Evolutionary conservation across 495 filamentous ascomycete species (phyloP).

Genomic region (Aspergillus indologenus): DNA sequence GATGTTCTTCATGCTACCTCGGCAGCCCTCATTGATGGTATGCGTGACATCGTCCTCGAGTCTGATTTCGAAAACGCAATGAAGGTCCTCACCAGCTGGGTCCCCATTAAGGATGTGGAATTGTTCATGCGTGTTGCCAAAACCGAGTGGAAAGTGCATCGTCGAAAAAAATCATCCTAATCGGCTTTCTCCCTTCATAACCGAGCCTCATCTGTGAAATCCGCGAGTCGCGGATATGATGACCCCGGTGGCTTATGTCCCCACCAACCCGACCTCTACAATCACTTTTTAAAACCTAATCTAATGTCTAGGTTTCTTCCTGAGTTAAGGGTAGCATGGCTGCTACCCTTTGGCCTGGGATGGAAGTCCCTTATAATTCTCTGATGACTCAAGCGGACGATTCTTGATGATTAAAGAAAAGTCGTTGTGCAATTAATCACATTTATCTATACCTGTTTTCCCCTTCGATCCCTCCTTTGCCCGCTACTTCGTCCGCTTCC

Average conservation of each 20-base stretch:
- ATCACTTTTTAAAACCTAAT: not conserved
- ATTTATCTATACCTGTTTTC: conserved; percentile 18
- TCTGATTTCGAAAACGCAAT: conserved; percentile 97
- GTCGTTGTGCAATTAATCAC: conserved; percentile 11
- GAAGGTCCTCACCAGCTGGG: conserved; percentile 95
- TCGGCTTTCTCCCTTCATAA: not conserved
- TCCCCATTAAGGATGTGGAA: conserved; percentile 94
- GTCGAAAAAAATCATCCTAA: conserved; percentile 41
- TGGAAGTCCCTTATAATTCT: not conserved
- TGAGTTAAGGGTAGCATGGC: conserved; percentile 6
- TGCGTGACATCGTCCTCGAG: conserved; percentile 85
- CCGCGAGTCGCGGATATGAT: not conserved
- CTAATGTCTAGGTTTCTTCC: not conserved
- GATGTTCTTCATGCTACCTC: conserved; percentile 89
- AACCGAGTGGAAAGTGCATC: conserved; percentile 81
- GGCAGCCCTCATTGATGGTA: conserved; percentile 88
- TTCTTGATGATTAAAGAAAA: conserved; percentile 17
- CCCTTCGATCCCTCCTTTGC: conserved; percentile 11
- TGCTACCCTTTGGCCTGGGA: conserved; percentile 12
- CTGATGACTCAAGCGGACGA: conserved; percentile 18
- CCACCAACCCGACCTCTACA: not conserved
- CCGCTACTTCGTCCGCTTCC: conserved; percentile 3
- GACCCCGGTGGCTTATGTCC: conserved; percentile 4
- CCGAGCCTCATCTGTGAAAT: not conserved
- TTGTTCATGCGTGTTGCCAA: conserved; percentile 91